phyloP scores from a whole-genome alignment of 345 rosid genomes.

The Citrus maxima region DNA sequence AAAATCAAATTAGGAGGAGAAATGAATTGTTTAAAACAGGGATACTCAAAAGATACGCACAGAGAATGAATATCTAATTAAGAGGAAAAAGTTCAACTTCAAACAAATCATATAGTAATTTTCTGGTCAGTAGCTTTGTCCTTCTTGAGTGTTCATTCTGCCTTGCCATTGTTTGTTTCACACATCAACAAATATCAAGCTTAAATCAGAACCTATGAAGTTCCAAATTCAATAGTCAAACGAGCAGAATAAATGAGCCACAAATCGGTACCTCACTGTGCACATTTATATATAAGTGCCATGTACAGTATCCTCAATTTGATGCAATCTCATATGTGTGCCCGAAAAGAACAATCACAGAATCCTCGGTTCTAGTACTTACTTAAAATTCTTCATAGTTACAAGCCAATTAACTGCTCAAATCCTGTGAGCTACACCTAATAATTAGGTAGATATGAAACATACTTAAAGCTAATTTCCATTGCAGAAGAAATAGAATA shows the following conservation, averaged over 20 bases:
- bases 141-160: neutral
- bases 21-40: neutral
- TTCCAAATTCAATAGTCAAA: too few species aligned
- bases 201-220: neutral
- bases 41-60: neutral
- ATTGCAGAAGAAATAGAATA: too few species aligned
- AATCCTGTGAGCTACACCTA: too few species aligned
- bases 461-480: too few species aligned
- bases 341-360: too few species aligned
- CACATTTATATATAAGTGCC: too few species aligned
- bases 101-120: neutral
- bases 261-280: neutral
- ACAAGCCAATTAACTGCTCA: too few species aligned
- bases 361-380: too few species aligned
- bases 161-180: neutral
- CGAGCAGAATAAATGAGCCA: neutral
- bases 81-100: neutral
- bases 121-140: neutral
- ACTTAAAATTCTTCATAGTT: too few species aligned
- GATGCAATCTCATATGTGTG: too few species aligned
- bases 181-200: neutral
- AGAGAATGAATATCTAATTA: neutral
- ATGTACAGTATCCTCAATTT: too few species aligned
- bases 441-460: too few species aligned
- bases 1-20: neutral